phyloP scores from a whole-genome alignment of 805 yeast species.

The Candida ponderosae region DNA sequence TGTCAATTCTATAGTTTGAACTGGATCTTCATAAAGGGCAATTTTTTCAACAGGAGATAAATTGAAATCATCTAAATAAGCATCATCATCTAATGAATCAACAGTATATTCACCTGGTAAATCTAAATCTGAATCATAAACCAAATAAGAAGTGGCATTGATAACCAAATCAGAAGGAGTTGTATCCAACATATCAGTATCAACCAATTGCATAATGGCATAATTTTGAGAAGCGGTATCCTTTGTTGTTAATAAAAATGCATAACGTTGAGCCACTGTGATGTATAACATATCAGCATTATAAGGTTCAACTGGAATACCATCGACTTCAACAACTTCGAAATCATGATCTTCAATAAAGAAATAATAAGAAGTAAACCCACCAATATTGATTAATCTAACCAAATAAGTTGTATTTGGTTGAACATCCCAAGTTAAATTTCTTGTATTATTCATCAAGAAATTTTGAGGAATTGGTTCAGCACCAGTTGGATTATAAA shows the following conservation, averaged over 20 bases:
- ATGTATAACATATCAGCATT: slow-evolving; percentile 67
- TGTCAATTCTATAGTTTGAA: slow-evolving; percentile 57
- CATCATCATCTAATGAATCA: slow-evolving; percentile 39
- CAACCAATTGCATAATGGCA: slow-evolving; percentile 78
- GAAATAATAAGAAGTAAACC: slow-evolving; percentile 84
- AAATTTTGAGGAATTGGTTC: slow-evolving; percentile 88
- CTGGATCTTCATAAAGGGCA: slow-evolving; percentile 59
- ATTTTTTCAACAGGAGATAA: slow-evolving; percentile 55
- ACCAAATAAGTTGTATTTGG: slow-evolving; percentile 82
- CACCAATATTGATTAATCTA: slow-evolving; percentile 80
- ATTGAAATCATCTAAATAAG: slow-evolving; percentile 69
- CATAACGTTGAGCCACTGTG: slow-evolving; percentile 88
- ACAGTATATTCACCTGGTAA: slow-evolving; percentile 32
- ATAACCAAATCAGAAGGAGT: slow-evolving; percentile 56
- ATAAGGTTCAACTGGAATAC: slow-evolving; percentile 73
- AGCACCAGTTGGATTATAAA: slow-evolving; percentile 93
- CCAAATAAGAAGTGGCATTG: slow-evolving; percentile 70
- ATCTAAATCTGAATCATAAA: slow-evolving; percentile 39
- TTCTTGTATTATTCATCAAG: slow-evolving; percentile 74
- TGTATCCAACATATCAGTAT: slow-evolving; percentile 74
- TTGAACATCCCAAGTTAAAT: slow-evolving; percentile 68
- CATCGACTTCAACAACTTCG: slow-evolving; percentile 88
- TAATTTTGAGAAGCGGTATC: slow-evolving; percentile 54
- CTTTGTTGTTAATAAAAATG: slow-evolving; percentile 72
- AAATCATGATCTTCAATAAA: slow-evolving; percentile 84